Percentiles rank a stretch among this genome's conserved stretches.
Conservation (phyloP, 2,329 filamentous ascomycete species). For the Chaetothyriales sp. region DNA sequence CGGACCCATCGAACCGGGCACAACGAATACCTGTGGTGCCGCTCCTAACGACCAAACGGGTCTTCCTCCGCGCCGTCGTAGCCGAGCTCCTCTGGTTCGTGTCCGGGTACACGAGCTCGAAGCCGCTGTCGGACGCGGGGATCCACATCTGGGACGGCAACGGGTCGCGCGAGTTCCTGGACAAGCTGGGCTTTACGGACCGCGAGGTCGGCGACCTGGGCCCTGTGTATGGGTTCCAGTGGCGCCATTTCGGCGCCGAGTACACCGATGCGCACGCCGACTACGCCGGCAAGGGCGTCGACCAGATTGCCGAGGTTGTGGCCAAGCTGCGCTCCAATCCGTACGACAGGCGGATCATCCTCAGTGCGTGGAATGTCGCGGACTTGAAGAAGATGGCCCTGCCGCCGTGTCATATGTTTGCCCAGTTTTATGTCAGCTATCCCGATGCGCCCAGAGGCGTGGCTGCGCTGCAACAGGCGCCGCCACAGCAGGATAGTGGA, state of each 20-base stretch:
- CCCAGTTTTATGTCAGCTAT: constrained; percentile 83
- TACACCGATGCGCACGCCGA: constrained; percentile 67
- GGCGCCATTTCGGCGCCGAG: constrained; percentile 91
- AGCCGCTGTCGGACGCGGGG: constrained; percentile 58
- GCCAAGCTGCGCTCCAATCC: constrained; percentile 69
- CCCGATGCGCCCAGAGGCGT: constrained; percentile 30
- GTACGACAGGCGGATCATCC: constrained; percentile 77
- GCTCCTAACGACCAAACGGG: constrained; percentile 91
- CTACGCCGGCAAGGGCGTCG: constrained; percentile 77
- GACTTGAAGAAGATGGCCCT: constrained; percentile 80
- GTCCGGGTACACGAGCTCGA: constrained; percentile 64
- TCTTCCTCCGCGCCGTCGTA: constrained; percentile 79
- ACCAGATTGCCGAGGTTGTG: constrained; percentile 84
- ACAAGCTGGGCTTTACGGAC: constrained; percentile 64
- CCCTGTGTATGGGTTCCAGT: constrained; percentile 96
- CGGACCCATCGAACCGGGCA: constrained; percentile 25
- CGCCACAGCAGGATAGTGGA: constrained; percentile 1
- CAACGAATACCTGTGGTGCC: constrained; percentile 54
- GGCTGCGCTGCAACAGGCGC: constrained; percentile 9
- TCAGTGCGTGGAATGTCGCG: constrained; percentile 85
- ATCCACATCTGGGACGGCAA: constrained; percentile 99
- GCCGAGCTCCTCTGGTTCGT: constrained; percentile 96
- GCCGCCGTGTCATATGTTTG: constrained; percentile 94
- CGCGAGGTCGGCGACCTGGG: constrained; percentile 80
- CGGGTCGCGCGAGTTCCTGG: constrained; percentile 76